Base-by-base conservation (phyloP, 2,329 filamentous ascomycete genomes). In the Colletotrichum filicis region DNA sequence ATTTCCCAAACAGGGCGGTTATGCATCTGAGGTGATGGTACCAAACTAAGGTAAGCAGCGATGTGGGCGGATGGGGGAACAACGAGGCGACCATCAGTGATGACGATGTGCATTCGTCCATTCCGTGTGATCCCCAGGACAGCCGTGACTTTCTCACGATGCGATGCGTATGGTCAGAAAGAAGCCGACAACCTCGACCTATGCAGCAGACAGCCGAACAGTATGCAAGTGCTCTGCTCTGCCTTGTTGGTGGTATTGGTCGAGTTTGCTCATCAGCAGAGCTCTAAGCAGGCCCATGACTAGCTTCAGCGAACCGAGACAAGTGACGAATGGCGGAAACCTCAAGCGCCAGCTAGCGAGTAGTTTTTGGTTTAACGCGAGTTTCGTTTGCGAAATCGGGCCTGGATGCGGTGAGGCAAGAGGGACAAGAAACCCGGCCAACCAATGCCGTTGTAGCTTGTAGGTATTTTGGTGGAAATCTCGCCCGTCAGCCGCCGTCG, bases 251-350 rank as follows among this genome's bases (percentile, higher is more conserved):
- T 59, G 58, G 42, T 22, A 69, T 49, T 61, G 56, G 66, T 8
- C 19, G 66, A 65, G 66, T 35, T 56, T n/a, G 55, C 49, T 55
- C 66, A 70, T 73, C 46, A 55, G 66, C 59, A 70, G 42, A 56
- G 55, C 55, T 68, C 24, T 57, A 26, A n/a, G 19, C 32, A 32
- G 59, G 42, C 9, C 28, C 55, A 57, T 35, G 60, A 42, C 64
- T 63, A 60, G 66, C 64, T 60, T 65, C 30, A 12, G 55, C 42
- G 60, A 69, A 59, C 42, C 59, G 55, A 59, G 69, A 69, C 69
- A 64, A 49, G 59, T 68, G 69, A 72, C 66, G 66, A 42, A 72
- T 53, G 32, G 66, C 24, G 58, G 42, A 63, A 35, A 53, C 59
- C 12, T 60, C 37, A 66, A 63, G 57, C 53, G 46, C 59, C 66